Percentiles rank a stretch among this genome's conserved stretches.
phyloP scores from a whole-genome alignment of 345 rosid genomes.

The Rhodamnia rubescens region DNA sequence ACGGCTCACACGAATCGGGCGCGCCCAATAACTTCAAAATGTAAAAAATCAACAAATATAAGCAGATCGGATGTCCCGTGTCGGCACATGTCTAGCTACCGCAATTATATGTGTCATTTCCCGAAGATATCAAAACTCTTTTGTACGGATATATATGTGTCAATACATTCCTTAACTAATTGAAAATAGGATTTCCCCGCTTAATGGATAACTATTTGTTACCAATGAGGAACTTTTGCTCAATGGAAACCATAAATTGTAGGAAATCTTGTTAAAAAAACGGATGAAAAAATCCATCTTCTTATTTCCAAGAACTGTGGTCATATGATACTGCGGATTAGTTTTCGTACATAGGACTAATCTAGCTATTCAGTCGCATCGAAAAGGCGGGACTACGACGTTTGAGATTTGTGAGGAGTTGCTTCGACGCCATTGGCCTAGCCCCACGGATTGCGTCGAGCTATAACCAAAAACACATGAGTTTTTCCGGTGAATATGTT shows the following conservation, averaged over 20 bases:
- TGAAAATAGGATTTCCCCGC: no score
- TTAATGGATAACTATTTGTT: no score
- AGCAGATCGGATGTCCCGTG: not conserved
- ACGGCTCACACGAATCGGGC: rapidly evolving
- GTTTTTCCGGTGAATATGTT: not conserved
- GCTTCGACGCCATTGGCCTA: not conserved
- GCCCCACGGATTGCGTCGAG: rapidly evolving
- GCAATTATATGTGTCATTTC: rapidly evolving
- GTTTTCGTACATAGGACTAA: no score
- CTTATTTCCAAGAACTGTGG: not conserved
- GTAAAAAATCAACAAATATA: not conserved
- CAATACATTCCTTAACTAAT: not conserved
- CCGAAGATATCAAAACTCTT: not conserved
- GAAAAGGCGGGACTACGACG: not conserved
- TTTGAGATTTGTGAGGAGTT: not conserved
- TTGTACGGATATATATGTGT: rapidly evolving
- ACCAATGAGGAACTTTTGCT: no score
- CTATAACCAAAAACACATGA: not conserved
- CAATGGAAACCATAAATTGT: not conserved
- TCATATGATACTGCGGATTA: no score
- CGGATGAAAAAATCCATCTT: not conserved
- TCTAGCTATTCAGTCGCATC: no score
- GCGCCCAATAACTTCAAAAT: not conserved
- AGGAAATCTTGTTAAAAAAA: not conserved
- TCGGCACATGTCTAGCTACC: not conserved